Evolutionary conservation across 2,329 filamentous ascomycete genomes (phyloP).

Genomic region (Aaosphaeria pasadenensis): DNA sequence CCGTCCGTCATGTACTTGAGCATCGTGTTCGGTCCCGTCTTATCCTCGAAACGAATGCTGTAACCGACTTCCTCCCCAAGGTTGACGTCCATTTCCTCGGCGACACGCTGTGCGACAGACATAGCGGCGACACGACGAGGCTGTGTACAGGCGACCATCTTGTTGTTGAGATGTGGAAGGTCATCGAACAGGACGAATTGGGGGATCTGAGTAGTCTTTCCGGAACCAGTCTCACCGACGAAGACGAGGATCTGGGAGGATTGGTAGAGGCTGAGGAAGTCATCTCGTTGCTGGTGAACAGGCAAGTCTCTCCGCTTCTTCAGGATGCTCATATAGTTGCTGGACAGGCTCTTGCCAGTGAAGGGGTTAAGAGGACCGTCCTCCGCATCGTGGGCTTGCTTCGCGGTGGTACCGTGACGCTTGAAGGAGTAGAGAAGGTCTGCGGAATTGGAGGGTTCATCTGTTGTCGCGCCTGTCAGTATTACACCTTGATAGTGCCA

Average conservation of each 20-base stretch:
- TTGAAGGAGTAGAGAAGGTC: constrained; percentile 60
- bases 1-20: constrained; percentile 99
- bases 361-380: constrained; percentile 83
- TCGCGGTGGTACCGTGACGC: constrained; percentile 76
- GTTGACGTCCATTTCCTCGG: constrained; percentile 89
- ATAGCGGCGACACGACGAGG: constrained; percentile 96
- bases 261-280: constrained; percentile 92
- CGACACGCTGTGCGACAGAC: constrained; percentile 95
- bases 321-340: constrained; percentile 87
- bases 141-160: constrained; percentile 96
- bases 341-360: constrained; percentile 71
- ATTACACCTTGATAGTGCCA: no score
- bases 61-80: constrained; percentile 94
- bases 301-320: constrained; percentile 80
- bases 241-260: constrained; percentile 95
- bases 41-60: constrained; percentile 96
- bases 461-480: not conserved
- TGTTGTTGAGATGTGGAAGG: constrained; percentile 77
- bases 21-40: constrained; percentile 78
- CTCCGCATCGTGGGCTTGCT: constrained; percentile 70
- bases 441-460: constrained; percentile 27
- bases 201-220: constrained; percentile 98
- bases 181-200: constrained; percentile 98
- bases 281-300: constrained; percentile 87
- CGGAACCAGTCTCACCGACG: constrained; percentile 97